Base-by-base conservation (phyloP, 1,284 basidiomycete genomes). In the Cerioporus squamosus region DNA sequence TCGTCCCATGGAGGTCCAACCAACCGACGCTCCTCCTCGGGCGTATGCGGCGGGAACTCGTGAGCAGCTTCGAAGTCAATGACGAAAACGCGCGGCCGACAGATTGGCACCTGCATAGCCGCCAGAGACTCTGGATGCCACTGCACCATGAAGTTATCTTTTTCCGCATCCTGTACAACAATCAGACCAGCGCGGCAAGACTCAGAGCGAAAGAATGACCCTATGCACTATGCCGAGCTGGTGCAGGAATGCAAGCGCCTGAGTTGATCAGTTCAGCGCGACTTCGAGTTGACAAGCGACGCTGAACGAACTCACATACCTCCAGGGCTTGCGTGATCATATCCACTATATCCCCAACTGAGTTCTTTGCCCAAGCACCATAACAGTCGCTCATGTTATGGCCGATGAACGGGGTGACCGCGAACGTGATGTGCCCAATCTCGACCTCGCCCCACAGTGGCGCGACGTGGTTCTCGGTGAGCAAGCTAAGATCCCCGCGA, bases 261-360 rank as follows among this genome's bases (percentile, higher is more conserved):
- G 29, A 29, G 10, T 6, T 29, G 29, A 2, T 10, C 29, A n/a
- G 29, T 29, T 29, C 29, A 29, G 29, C 29, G 29, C 29, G 29
- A 29, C n/a, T 29, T 10, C 29, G 10, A 8, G 29, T n/a, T n/a
- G n/a, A n/a, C n/a, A 29, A 29, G 29, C 29, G 29, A 29, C 29
- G 10, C 7, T 6, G 10, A 10, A 29, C 29, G 29, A 29, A 6
- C 10, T 29, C 29, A 55, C 51, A 44, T 50, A 53, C 51, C 67
- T 74, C 71, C 5, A 73, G 40, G 50, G 66, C 66, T 46, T 74
- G 71, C 62, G 70, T 57, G 14, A 73, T 49, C 67, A 72, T 71
- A 33, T 72, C 66, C 10, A 73, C 18, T 20, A 72, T 49, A 49
- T 74, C 72, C 1, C 68, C 72, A 0, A 68, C 70, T 4, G 70